phyloP scores from a whole-genome alignment of 2,329 filamentous ascomycete species.

The Arthrobotrys conoides region DNA sequence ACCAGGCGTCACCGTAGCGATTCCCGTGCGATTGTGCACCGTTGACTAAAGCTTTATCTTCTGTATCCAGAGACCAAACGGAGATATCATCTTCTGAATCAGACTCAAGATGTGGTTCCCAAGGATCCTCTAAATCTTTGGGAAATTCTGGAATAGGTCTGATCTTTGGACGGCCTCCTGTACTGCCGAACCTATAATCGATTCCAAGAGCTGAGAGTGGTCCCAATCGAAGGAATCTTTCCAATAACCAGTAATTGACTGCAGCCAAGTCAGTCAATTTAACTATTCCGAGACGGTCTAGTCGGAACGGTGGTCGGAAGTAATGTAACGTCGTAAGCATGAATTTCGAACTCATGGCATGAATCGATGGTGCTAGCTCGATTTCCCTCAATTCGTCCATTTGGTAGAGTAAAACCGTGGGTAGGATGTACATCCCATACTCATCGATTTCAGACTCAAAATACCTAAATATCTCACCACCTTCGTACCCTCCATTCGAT shows the following conservation, averaged over 20 bases:
- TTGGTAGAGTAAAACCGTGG: slow-evolving; percentile 43
- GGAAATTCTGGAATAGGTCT: not conserved
- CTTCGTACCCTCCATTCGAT: not conserved
- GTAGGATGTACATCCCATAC: slow-evolving; percentile 32
- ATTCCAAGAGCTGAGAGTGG: slow-evolving; percentile 22
- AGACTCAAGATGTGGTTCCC: not conserved
- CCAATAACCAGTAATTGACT: slow-evolving; percentile 34
- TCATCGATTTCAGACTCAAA: slow-evolving; percentile 28
- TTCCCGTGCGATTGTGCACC: not conserved
- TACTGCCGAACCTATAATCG: slow-evolving; percentile 38
- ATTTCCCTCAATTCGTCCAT: slow-evolving; percentile 17
- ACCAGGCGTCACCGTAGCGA: not conserved
- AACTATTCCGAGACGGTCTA: slow-evolving; percentile 12
- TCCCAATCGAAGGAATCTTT: slow-evolving; percentile 23
- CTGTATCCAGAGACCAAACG: not conserved
- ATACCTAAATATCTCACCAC: slow-evolving; percentile 7
- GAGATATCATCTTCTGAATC: slow-evolving; percentile 9
- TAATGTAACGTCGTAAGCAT: slow-evolving; percentile 38
- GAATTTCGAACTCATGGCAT: slow-evolving; percentile 34
- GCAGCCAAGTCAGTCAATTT: slow-evolving; percentile 30
- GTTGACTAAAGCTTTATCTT: not conserved
- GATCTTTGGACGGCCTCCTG: not conserved
- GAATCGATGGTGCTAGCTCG: slow-evolving; percentile 28
- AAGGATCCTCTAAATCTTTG: not conserved
- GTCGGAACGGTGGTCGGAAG: slow-evolving; percentile 34